phyloP scores from a whole-genome alignment of 176 grass and related monocot genomes.

The Aegilops longissima region DNA sequence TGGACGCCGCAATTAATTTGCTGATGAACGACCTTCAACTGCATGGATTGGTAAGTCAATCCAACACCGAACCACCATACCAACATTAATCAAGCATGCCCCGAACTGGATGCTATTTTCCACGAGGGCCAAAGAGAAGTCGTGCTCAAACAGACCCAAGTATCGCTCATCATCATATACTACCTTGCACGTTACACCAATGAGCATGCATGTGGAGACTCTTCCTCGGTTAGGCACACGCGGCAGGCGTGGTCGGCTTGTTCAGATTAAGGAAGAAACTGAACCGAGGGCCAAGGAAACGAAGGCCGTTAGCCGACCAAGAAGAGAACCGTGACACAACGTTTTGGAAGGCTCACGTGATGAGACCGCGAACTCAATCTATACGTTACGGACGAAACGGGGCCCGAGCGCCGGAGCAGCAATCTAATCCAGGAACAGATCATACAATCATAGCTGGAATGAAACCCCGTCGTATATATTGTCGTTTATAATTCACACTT shows the following conservation, averaged over 20 bases:
- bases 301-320: background rate
- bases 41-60: conserved; percentile 34
- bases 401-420: background rate
- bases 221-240: conserved; percentile 4
- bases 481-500: conserved; percentile 31
- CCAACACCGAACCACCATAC: conserved; percentile 35
- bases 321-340: background rate
- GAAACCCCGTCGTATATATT: background rate
- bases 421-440: background rate
- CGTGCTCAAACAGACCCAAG: background rate
- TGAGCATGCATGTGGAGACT: background rate
- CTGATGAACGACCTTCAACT: conserved; percentile 11
- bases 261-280: background rate
- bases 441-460: background rate
- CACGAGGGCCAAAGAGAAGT: background rate
- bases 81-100: conserved; percentile 23
- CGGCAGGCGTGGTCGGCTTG: background rate
- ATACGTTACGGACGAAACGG: background rate
- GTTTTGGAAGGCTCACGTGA: background rate
- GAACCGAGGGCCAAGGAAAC: background rate
- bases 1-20: conserved; percentile 20
- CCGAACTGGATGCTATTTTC: background rate
- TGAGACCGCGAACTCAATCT: background rate
- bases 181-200: background rate
- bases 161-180: background rate